phyloP scores from a whole-genome alignment of 78 protist species.

The Dictyostelium firmibasis region DNA sequence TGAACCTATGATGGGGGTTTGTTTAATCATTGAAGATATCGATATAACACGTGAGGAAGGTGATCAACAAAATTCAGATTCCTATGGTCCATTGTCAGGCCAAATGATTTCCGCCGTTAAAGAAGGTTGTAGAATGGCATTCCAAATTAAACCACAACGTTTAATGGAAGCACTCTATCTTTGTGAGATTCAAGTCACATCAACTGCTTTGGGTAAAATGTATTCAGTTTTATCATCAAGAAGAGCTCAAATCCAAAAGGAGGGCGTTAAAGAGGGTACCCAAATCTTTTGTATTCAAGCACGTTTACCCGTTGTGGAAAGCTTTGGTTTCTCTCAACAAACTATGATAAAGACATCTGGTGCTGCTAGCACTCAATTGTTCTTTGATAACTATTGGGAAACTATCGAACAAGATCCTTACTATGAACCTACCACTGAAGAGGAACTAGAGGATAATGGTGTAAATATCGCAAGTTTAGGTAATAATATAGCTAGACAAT shows the following conservation, averaged over 20 bases:
- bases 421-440: slow-evolving; percentile 92
- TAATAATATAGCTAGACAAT: slow-evolving; percentile 90
- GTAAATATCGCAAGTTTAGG: slow-evolving; percentile 83
- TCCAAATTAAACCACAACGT: slow-evolving; percentile 81
- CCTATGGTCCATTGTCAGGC: slow-evolving; percentile 84
- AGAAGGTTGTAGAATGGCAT: slow-evolving; percentile 87
- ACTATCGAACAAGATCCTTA: slow-evolving; percentile 92
- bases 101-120: slow-evolving; percentile 88
- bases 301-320: slow-evolving; percentile 92
- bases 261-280: slow-evolving; percentile 93
- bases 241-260: slow-evolving; percentile 88
- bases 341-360: slow-evolving; percentile 93
- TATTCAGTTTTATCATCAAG: slow-evolving; percentile 91
- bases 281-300: slow-evolving; percentile 88
- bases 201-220: slow-evolving; percentile 90
- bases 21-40: slow-evolving; percentile 84
- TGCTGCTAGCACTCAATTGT: slow-evolving; percentile 93
- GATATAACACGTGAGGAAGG: background rate
- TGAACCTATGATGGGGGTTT: slow-evolving; percentile 97
- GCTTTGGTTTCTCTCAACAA: slow-evolving; percentile 94
- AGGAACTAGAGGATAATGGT: slow-evolving; percentile 95
- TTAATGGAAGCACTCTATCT: slow-evolving; percentile 92
- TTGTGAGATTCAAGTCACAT: slow-evolving; percentile 88
- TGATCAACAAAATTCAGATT: background rate
- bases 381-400: slow-evolving; percentile 88